Conservation (phyloP, 2,329 filamentous ascomycete species). For the Exophiala dermatitidis region DNA sequence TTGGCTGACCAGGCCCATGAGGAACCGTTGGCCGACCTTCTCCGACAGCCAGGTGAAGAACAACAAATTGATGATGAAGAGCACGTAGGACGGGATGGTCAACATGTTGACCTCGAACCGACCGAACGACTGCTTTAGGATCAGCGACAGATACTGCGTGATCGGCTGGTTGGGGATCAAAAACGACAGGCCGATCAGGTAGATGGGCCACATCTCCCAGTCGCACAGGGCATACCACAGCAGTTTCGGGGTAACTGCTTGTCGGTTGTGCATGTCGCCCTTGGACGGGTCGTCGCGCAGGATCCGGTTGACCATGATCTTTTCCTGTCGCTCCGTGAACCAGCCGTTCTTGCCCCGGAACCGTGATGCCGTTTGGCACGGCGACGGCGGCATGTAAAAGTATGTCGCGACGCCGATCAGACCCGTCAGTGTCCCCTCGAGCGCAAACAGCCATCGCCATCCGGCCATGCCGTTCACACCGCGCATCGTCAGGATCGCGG, state of each 20-base stretch:
- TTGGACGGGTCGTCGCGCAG: conserved; percentile 55
- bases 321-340: conserved; percentile 54
- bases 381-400: conserved; percentile 56
- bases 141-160: conserved; percentile 52
- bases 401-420: conserved; percentile 50
- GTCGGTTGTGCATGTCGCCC: conserved; percentile 55
- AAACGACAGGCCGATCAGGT: conserved; percentile 47
- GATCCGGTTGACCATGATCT: conserved; percentile 53
- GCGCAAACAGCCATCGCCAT: conserved; percentile 34
- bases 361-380: conserved; percentile 55
- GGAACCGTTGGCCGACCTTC: conserved; percentile 45
- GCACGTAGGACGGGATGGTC: conserved; percentile 45
- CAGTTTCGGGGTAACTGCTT: conserved; percentile 42
- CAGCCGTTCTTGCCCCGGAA: conserved; percentile 56
- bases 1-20: conserved; percentile 47
- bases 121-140: conserved; percentile 50
- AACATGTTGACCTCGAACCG: conserved; percentile 58
- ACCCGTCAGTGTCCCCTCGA: conserved; percentile 41
- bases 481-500: conserved; percentile 34
- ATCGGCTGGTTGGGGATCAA: conserved; percentile 49
- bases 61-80: conserved; percentile 42
- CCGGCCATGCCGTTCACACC: conserved; percentile 33
- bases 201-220: conserved; percentile 55
- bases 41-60: conserved; percentile 48
- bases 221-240: conserved; percentile 51